Evolutionary conservation across 208 protist genomes (phyloP), one percentile per base, ranked within the genome.

Genomic region (Leishmania arabica): DNA sequence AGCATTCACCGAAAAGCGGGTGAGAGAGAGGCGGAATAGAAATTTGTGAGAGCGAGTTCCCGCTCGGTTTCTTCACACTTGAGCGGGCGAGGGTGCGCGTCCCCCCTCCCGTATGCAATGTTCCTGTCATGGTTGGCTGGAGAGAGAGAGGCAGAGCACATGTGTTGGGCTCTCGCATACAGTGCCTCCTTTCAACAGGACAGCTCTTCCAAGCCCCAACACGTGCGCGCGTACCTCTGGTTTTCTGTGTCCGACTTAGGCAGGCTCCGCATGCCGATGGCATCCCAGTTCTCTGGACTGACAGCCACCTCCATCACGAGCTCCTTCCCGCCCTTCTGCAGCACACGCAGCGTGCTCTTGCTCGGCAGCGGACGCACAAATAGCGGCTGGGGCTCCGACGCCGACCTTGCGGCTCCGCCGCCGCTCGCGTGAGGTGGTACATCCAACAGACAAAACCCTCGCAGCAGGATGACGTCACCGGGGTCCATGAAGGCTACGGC

Each of bases 281-380:
- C 75, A 2, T 95, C 92, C 49, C 91, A 84, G 70, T 75, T 84
- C 42, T 87, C 83, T 2, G 89, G 86, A 34, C 51, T 73, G 54
- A 95, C 89, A 49, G 84, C 82, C 37, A 95, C 86, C 71, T 95
- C 92, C 90, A 93, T 93, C 53, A 88, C 84, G 40, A 90, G 85
- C 37, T 85, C 85, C 8, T 86, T 60, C 24, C 85, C 73, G 0
- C 84, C 84, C n/a, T 56, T 81, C 73, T 94, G 93, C 68, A 94
- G 54, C 9, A 88, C 90, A 0, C 84, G 78, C 79, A 96, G 76
- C 24, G 73, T 84, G 24, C 84, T 88, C 24, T 71, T 79, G 9
- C 86, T 62, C n/a, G 53, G 42, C 40, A 92, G 84, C 8, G 90
- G 88, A 31, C 85, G 84, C 60, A 94, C 40, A 73, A 91, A 86